A percentile compares a stretch with the other conserved stretches of the same genome.
Conservation (phyloP, 2,329 filamentous ascomycete genomes). For the Hymenoscyphus infarciens region DNA sequence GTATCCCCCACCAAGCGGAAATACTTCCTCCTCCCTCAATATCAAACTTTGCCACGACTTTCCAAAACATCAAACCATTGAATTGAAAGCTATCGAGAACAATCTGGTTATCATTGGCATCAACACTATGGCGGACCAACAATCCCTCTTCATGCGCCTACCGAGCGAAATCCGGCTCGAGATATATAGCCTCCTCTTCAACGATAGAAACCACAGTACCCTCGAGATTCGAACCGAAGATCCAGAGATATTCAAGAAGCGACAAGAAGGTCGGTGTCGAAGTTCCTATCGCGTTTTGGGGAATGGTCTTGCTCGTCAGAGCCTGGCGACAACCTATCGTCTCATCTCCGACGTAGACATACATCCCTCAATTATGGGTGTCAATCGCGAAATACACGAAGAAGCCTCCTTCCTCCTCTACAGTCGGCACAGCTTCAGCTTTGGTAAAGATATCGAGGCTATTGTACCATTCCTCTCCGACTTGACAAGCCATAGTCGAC, state of each 20-base stretch:
- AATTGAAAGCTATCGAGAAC: not conserved
- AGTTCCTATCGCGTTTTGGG: slow-evolving; percentile 43
- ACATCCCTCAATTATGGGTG: slow-evolving; percentile 45
- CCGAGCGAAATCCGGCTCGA: slow-evolving; percentile 30
- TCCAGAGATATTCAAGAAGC: slow-evolving; percentile 26
- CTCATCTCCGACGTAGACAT: slow-evolving; percentile 42
- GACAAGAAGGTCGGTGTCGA: slow-evolving; percentile 27
- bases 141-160: slow-evolving; percentile 25
- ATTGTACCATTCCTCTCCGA: slow-evolving; percentile 57
- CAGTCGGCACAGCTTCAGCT: slow-evolving; percentile 53
- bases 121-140: slow-evolving; percentile 15
- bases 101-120: not conserved
- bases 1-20: not conserved
- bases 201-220: slow-evolving; percentile 35
- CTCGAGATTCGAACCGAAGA: slow-evolving; percentile 41
- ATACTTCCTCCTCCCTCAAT: not conserved
- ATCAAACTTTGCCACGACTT: not conserved
- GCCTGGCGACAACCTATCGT: slow-evolving; percentile 53
- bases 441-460: slow-evolving; percentile 57
- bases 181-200: slow-evolving; percentile 41
- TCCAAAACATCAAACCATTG: not conserved
- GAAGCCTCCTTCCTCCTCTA: slow-evolving; percentile 58
- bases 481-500: slow-evolving; percentile 47
- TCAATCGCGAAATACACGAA: slow-evolving; percentile 47
- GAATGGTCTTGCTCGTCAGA: slow-evolving; percentile 40